Conservation (phyloP, 208 protist species). For the Wallacemonas collosoma region DNA sequence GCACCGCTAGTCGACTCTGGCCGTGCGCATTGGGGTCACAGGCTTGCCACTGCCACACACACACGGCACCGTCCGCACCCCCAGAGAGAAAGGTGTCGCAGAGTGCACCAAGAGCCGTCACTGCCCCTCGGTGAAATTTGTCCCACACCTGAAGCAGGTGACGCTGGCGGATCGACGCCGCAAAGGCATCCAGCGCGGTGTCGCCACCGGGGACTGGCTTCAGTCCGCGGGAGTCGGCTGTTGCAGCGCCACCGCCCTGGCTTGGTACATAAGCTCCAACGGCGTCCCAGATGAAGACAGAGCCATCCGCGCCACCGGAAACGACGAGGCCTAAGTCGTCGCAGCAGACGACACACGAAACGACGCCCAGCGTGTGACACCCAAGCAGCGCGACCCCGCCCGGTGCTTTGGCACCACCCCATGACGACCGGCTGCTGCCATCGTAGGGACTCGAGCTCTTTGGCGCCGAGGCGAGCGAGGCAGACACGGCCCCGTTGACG, state of each 20-base stretch:
- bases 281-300: constrained; percentile 48
- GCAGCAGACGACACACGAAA: constrained; percentile 26
- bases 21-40: neutral
- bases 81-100: constrained; percentile 49
- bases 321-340: constrained; percentile 23
- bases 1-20: neutral
- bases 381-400: constrained; percentile 42
- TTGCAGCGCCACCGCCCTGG: neutral
- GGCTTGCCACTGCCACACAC: constrained; percentile 27
- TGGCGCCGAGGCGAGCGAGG: no score
- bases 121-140: constrained; percentile 31
- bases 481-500: no score
- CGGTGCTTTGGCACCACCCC: constrained; percentile 20
- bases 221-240: neutral
- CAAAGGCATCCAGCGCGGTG: constrained; percentile 26
- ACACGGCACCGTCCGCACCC: constrained; percentile 41
- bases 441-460: no score
- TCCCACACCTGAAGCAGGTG: constrained; percentile 20
- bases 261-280: constrained; percentile 20
- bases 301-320: constrained; percentile 44
- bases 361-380: constrained; percentile 32
- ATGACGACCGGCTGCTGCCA: neutral
- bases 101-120: constrained; percentile 38
- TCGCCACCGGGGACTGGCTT: neutral
- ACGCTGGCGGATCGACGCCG: constrained; percentile 25